Evolutionary conservation across 176 grass and related monocot genomes (phyloP), one percentile per base, ranked within the genome.

Genomic region (Saccharum officinarum): DNA sequence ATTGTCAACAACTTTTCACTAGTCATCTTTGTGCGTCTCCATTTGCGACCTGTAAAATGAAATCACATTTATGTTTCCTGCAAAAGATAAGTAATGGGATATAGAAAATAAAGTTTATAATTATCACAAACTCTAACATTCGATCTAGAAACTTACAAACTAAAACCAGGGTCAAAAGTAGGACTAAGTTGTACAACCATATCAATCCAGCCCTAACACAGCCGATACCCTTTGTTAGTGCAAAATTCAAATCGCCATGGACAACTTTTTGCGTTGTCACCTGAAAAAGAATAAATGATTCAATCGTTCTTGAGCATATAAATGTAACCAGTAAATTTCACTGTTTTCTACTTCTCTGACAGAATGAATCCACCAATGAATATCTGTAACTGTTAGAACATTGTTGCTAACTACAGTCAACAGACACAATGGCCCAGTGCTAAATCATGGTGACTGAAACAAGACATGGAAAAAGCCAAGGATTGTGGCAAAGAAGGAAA

Each of bases 161-260:
- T 7, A 86, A 37, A 57, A 78, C 23, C 26, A 68, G 73, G 6
- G 20, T 67, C 44, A 73, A 72, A 39, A 90, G 44, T 67, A 90
- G 25, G 57, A 60, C 44, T 82, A 83, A 67, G 73, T 86, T 86
- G 22, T 86, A 86, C 36, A 82, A 16, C 83, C 88, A 90, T 71
- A 90, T 78, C 73, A 78, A 82, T 82, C 83, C 83, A 73, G 88
- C 54, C 26, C 57, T 66, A 45, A 82, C 23, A 57, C 54, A 86
- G 47, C 88, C 78, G 26, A 86, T 26, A 22, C 83, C 78, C 54
- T 86, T 82, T 71, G 78, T 34, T 71, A 86, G 54, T 77, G 31
- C 71, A 54, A 82, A 89, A 76, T 86, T 45, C 42, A 82, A 42
- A 20, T 85, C 78, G 14, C 78, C 65, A 13, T 72, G 47, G 49